phyloP scores from a whole-genome alignment of 2,329 filamentous ascomycete species.

The Coleophoma crateriformis region DNA sequence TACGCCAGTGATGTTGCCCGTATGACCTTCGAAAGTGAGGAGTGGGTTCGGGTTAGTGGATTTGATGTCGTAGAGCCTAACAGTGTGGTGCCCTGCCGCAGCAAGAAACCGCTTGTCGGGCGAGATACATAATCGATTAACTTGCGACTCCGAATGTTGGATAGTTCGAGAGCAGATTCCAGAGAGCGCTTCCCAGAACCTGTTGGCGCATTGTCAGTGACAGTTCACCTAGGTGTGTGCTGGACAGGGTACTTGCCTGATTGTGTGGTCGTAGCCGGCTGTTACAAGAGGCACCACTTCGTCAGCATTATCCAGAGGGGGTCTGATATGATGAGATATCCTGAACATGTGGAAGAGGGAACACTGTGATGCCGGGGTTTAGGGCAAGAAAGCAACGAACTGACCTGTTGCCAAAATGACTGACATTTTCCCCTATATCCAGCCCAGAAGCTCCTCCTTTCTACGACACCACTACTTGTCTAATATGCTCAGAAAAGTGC shows the following conservation, averaged over 20 bases:
- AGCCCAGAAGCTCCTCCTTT: neutral
- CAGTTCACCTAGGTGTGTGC: neutral
- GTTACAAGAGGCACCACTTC: slow-evolving; percentile 17
- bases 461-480: neutral
- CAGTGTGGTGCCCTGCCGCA: slow-evolving; percentile 72
- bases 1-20: slow-evolving; percentile 91
- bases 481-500: neutral
- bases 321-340: neutral
- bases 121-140: slow-evolving; percentile 96
- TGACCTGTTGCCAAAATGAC: slow-evolving; percentile 21
- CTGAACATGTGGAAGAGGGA: neutral
- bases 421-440: slow-evolving; percentile 10
- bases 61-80: slow-evolving; percentile 98
- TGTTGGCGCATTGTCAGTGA: slow-evolving; percentile 29
- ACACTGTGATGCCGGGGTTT: neutral
- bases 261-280: slow-evolving; percentile 73
- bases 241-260: slow-evolving; percentile 45
- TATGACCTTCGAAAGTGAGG: slow-evolving; percentile 92
- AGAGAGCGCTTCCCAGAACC: slow-evolving; percentile 97
- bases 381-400: slow-evolving; percentile 2
- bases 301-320: slow-evolving; percentile 11
- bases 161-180: slow-evolving; percentile 98
- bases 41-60: slow-evolving; percentile 94
- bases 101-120: slow-evolving; percentile 91
- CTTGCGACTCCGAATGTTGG: slow-evolving; percentile 95